Conservation (phyloP, 2,329 filamentous ascomycete genomes). For the Calonectria hawksworthii region DNA sequence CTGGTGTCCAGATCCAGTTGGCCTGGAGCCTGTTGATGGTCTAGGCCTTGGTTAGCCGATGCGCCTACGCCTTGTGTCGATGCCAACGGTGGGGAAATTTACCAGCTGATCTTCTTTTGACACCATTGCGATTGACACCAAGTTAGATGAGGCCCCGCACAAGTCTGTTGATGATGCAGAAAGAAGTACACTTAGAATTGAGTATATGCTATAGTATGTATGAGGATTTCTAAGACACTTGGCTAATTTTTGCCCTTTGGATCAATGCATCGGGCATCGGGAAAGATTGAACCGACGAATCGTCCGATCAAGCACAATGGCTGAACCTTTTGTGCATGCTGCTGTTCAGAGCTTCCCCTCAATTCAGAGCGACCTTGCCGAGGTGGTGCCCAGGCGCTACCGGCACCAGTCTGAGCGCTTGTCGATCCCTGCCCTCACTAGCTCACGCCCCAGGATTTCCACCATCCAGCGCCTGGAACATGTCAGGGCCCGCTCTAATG, state of each 20-base stretch:
- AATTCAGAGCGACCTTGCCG: not conserved
- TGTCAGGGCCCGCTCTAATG: not conserved
- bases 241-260: not conserved
- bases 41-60: slow-evolving; percentile 33
- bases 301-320: not conserved
- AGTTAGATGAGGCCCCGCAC: not conserved
- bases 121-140: slow-evolving; percentile 7
- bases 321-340: no score
- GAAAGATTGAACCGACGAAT: not conserved
- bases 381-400: not conserved
- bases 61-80: not conserved
- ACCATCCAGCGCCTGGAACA: not conserved
- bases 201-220: not conserved
- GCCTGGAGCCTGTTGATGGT: slow-evolving; percentile 51
- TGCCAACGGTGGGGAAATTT: not conserved
- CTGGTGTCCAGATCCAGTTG: slow-evolving; percentile 55
- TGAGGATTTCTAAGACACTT: not conserved
- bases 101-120: slow-evolving; percentile 13
- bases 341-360: not conserved
- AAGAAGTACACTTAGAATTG: no score
- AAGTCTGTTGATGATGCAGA: no score
- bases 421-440: slow-evolving; percentile 3
- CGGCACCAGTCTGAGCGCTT: not conserved
- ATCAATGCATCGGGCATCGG: not conserved
- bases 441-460: not conserved